Evolutionary conservation across 345 rosid genomes (phyloP).

Genomic region (Capsella bursapastoris): DNA sequence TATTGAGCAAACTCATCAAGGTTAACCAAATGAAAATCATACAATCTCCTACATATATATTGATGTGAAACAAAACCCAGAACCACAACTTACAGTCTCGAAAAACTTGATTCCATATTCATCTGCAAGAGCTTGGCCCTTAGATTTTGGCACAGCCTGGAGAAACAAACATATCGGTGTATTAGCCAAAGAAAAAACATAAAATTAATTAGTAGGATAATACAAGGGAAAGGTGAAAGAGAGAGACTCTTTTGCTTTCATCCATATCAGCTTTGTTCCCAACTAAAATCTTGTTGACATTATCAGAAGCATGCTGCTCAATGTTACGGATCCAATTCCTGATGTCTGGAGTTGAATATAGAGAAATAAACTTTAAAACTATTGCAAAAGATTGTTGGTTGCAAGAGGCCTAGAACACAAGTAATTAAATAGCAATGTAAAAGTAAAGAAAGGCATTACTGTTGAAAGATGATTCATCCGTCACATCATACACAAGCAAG

Average conservation of each 20-base stretch:
- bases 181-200: conserved; percentile 16
- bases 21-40: conserved; percentile 24
- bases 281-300: conserved; percentile 94
- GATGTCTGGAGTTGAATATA: conserved; percentile 57
- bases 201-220: neutral
- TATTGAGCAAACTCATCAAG: conserved; percentile 31
- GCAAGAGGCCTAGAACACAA: conserved; percentile 16
- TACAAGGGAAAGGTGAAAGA: conserved; percentile 22
- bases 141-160: conserved; percentile 93
- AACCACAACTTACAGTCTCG: conserved; percentile 78
- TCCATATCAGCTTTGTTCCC: conserved; percentile 99
- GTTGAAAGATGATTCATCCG: conserved; percentile 98
- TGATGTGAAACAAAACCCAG: conserved; percentile 3
- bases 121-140: conserved; percentile 98
- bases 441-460: conserved; percentile 54
- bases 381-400: conserved; percentile 7
- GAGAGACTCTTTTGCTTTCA: conserved; percentile 94
- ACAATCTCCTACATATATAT: neutral
- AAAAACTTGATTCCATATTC: conserved; percentile 96
- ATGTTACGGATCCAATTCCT: conserved; percentile 99
- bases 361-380: neutral
- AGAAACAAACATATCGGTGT: conserved; percentile 4
- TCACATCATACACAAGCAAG: conserved; percentile 98
- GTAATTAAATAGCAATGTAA: conserved; percentile 4
- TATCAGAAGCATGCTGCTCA: conserved; percentile 99